Evolutionary conservation across 345 rosid genomes (phyloP).

Genomic region (Pistacia integerrima): DNA sequence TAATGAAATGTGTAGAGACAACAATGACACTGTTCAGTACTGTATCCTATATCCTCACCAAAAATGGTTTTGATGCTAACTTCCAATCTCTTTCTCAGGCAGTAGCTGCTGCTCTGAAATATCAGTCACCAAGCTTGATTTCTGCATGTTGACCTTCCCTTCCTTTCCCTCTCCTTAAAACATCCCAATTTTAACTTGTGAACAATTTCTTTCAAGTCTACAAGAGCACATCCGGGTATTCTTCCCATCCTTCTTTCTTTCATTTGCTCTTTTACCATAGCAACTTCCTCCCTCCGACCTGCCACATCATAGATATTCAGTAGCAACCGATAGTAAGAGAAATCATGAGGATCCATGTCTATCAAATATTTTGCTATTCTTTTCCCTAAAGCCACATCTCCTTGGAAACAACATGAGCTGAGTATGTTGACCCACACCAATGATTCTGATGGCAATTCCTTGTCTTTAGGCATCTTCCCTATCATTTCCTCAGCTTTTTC

Average conservation of each 20-base stretch:
- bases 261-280: constrained; percentile 44
- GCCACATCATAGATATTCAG: constrained; percentile 61
- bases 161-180: constrained; percentile 18
- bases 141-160: constrained; percentile 13
- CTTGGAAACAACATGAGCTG: constrained; percentile 46
- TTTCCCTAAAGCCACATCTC: constrained; percentile 46
- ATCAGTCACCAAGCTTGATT: background rate
- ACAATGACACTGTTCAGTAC: background rate
- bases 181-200: constrained; percentile 35
- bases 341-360: constrained; percentile 54
- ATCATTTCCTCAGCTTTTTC: constrained; percentile 54
- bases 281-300: constrained; percentile 60
- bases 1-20: background rate
- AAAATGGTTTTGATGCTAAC: background rate
- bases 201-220: constrained; percentile 66
- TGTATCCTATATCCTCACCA: background rate
- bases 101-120: background rate
- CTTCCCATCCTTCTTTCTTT: constrained; percentile 45
- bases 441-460: constrained; percentile 46
- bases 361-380: constrained; percentile 52
- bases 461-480: constrained; percentile 39
- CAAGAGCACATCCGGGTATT: constrained; percentile 58
- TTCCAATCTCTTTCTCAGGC: background rate
- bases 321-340: constrained; percentile 53
- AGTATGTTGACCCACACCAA: constrained; percentile 56